phyloP scores from a whole-genome alignment of 495 filamentous ascomycete genomes.

The Daldinia caldariorum region DNA sequence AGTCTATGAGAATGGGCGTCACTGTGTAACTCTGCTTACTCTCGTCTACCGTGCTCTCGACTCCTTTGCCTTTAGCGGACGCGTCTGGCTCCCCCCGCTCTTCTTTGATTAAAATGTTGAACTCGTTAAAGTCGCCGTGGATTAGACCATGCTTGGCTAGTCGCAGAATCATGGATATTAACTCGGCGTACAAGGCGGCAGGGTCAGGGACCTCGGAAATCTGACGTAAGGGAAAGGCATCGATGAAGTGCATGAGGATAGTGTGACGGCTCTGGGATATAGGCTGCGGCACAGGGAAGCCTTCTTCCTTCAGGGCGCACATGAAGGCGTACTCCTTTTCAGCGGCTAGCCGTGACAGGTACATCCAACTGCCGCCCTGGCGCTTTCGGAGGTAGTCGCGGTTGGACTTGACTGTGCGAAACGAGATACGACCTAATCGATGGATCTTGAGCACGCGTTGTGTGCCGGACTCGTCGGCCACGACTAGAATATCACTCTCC shows the following conservation, averaged over 20 bases:
- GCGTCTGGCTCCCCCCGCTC: conserved; percentile 51
- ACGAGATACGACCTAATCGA: conserved; percentile 93
- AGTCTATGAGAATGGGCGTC: conserved; percentile 89
- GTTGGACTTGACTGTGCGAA: conserved; percentile 94
- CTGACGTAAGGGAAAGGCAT: conserved; percentile 89
- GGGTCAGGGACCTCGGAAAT: conserved; percentile 81
- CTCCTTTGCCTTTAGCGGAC: conserved; percentile 43
- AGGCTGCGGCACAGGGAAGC: conserved; percentile 88
- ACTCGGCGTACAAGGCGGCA: conserved; percentile 81
- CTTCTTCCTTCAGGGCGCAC: conserved; percentile 80
- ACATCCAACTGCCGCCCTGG: conserved; percentile 87
- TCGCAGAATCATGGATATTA: conserved; percentile 85
- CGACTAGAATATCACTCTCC: conserved; percentile 94
- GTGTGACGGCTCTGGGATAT: conserved; percentile 90
- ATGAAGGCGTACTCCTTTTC: conserved; percentile 94
- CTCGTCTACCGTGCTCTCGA: conserved; percentile 16
- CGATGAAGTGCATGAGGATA: conserved; percentile 90
- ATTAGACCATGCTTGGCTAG: conserved; percentile 91
- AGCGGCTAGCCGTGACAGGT: conserved; percentile 91
- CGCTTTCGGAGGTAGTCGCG: conserved; percentile 92
- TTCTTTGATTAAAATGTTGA: conserved; percentile 95
- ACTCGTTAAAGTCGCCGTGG: conserved; percentile 99
- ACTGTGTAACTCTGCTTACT: conserved; percentile 50
- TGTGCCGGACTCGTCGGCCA: conserved; percentile 71
- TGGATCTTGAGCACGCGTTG: conserved; percentile 91